A percentile compares a stretch with the other conserved stretches of the same genome.
These are phyloP conservation scores for Nemania sp. DNA, from an alignment of 2,329 filamentous ascomycete genomes.

Conservation along the genomic window DNA sequence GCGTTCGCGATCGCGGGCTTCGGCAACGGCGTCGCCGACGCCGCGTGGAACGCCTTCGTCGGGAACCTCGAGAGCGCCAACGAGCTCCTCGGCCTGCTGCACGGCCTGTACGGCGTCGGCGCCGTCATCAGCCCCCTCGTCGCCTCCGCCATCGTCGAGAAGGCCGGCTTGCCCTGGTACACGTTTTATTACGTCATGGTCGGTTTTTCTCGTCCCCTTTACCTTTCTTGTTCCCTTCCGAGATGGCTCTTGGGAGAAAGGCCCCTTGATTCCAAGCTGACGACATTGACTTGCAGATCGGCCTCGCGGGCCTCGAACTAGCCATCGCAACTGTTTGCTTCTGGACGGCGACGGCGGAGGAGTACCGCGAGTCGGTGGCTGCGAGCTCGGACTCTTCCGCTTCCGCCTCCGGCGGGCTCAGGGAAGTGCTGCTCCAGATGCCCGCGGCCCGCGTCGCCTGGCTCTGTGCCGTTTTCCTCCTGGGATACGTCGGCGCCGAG, in stretches of 20 bases:
- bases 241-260: background rate
- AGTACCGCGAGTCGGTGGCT: conserved; percentile 52
- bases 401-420: conserved; percentile 39
- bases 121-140: conserved; percentile 71
- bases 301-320: conserved; percentile 59
- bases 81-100: conserved; percentile 69
- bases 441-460: conserved; percentile 62
- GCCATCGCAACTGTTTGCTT: conserved; percentile 55
- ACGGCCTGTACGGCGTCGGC: conserved; percentile 70
- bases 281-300: conserved; percentile 46
- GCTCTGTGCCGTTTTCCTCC: conserved; percentile 72
- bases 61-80: conserved; percentile 73
- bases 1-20: conserved; percentile 70
- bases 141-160: conserved; percentile 71
- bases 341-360: conserved; percentile 59
- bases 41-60: conserved; percentile 59
- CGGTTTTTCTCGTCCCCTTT: conserved; percentile 31
- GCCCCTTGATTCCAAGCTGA: background rate
- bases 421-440: conserved; percentile 47
- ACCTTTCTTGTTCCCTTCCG: background rate
- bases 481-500: conserved; percentile 78
- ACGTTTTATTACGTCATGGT: conserved; percentile 78
- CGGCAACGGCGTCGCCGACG: conserved; percentile 68
- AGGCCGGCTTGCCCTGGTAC: conserved; percentile 66
- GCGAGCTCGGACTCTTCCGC: conserved; percentile 30